phyloP scores from a whole-genome alignment of 805 yeast genomes.

The Spencermartinsiella europaea region DNA sequence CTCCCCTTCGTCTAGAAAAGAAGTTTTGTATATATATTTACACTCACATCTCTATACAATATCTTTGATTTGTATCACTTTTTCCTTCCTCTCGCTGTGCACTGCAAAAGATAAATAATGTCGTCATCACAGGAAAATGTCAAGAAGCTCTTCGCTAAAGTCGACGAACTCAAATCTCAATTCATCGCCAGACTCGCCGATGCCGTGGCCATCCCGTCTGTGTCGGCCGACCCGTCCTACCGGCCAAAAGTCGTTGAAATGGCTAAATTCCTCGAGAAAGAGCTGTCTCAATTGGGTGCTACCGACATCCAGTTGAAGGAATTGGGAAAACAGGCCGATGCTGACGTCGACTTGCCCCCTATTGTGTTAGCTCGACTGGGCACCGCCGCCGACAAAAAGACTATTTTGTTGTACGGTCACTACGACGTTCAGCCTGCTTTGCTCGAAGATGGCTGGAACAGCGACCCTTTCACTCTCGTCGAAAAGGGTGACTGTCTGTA shows the following conservation, averaged over 20 bases:
- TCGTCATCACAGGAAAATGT: slow-evolving; percentile 16
- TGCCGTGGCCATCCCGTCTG: slow-evolving; percentile 95
- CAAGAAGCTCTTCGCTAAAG: slow-evolving; percentile 14
- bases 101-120: too few relatives aligned
- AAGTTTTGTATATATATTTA: too few relatives aligned
- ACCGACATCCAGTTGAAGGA: slow-evolving; percentile 75
- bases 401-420: slow-evolving; percentile 90
- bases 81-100: too few relatives aligned
- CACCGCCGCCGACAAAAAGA: slow-evolving; percentile 73
- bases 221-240: slow-evolving; percentile 81
- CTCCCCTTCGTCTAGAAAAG: too few relatives aligned
- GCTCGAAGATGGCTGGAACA: slow-evolving; percentile 88
- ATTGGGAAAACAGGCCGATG: slow-evolving; percentile 77
- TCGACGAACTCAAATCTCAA: slow-evolving; percentile 51
- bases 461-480: slow-evolving; percentile 80
- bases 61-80: too few relatives aligned
- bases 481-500: slow-evolving; percentile 65
- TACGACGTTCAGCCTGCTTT: slow-evolving; percentile 98
- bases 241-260: slow-evolving; percentile 87
- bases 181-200: slow-evolving; percentile 57
- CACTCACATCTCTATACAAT: too few relatives aligned
- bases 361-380: slow-evolving; percentile 90
- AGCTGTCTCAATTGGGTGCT: slow-evolving; percentile 71
- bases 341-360: slow-evolving; percentile 80
- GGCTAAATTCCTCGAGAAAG: slow-evolving; percentile 73